Evolutionary conservation across 1,139 yeast genomes (phyloP), one percentile per base, ranked within the genome.

Genomic region (Saccharomyces uvarum): DNA sequence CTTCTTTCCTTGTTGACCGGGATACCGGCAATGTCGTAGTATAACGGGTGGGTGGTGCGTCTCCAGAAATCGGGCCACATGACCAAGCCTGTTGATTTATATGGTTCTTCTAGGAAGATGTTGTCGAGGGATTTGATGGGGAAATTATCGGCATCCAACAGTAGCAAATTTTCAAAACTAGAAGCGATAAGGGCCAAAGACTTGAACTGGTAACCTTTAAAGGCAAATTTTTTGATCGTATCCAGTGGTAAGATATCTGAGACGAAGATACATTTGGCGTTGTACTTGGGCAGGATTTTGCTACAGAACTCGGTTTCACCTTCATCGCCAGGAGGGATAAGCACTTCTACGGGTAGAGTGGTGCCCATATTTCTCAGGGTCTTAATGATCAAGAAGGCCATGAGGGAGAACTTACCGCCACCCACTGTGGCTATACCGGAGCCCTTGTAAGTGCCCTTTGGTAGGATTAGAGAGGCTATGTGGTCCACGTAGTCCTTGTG

Each of bases 51-150:
- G 1, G 86, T 83, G 0, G 88, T 79, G 61, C 95, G 76, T 61
- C 79, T 77, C 95, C 95, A 88, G 67, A 81, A 87, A 69, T 88
- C 95, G 3, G 95, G 93, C 91, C 95, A 87, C 29, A 85, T 73
- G 3, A 87, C 78, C 71, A 85, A 75, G 1, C 93, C 91, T 51
- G 75, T 70, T 21, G 75, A 64, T 46, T 69, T 69, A 69, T 77
- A 87, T 5, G 88, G 80, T 42, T 78, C 79, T 53, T 79, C 74
- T 7, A 74, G 74, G 63, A 87, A 82, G 2, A 85, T 67, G 24
- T 67, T 62, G 62, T 80, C 83, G 14, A 88, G 82, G 3, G 79
- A 72, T 61, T 76, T 77, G 1, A 83, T 76, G 0, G 91, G 89
- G 54, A 83, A 76, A 60, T 84, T 83, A 66, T 88, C 96, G 51